These are phyloP conservation scores for Chrysosphaeria jannelii DNA, from an alignment of 2,329 filamentous ascomycete species.

Conservation along the genomic window DNA sequence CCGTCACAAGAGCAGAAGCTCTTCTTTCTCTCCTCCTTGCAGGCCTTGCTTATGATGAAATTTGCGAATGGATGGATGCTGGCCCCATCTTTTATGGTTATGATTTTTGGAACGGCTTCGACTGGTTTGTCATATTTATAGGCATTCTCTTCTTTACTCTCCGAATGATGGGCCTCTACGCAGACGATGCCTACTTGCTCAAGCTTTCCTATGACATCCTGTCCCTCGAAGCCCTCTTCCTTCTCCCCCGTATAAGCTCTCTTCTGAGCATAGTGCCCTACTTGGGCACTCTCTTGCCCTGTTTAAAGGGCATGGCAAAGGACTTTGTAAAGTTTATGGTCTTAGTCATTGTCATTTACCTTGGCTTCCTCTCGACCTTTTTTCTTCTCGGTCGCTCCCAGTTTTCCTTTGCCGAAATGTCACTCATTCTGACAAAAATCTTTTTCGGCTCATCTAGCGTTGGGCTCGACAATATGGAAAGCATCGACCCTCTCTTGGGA, in stretches of 20 bases:
- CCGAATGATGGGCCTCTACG: constrained; percentile 32
- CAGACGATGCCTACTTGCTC: constrained; percentile 28
- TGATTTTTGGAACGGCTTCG: constrained; percentile 56
- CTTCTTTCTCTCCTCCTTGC: constrained; percentile 63
- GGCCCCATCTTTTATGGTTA: constrained; percentile 63
- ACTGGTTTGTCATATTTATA: constrained; percentile 41
- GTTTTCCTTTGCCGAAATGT: constrained; percentile 36
- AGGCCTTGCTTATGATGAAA: constrained; percentile 65
- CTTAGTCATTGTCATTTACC: constrained; percentile 48
- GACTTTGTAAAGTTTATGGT: constrained; percentile 66
- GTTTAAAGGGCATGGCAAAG: constrained; percentile 79
- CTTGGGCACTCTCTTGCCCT: constrained; percentile 71
- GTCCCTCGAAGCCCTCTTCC: constrained; percentile 62
- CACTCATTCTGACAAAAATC: constrained; percentile 48
- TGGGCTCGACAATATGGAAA: constrained; percentile 36
- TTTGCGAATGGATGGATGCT: constrained; percentile 61
- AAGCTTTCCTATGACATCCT: constrained; percentile 72
- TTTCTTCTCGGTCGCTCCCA: constrained; percentile 42
- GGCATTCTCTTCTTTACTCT: constrained; percentile 21
- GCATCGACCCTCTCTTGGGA: constrained; percentile 24
- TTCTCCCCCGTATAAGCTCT: constrained; percentile 70
- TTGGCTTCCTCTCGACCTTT: constrained; percentile 74
- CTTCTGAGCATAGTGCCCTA: constrained; percentile 67
- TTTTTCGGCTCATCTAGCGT: constrained; percentile 52
- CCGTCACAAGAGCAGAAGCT: constrained; percentile 37